Evolutionary conservation across 176 grass and related monocot genomes (phyloP).

Genomic region (Puccinellia tenuiflora): DNA sequence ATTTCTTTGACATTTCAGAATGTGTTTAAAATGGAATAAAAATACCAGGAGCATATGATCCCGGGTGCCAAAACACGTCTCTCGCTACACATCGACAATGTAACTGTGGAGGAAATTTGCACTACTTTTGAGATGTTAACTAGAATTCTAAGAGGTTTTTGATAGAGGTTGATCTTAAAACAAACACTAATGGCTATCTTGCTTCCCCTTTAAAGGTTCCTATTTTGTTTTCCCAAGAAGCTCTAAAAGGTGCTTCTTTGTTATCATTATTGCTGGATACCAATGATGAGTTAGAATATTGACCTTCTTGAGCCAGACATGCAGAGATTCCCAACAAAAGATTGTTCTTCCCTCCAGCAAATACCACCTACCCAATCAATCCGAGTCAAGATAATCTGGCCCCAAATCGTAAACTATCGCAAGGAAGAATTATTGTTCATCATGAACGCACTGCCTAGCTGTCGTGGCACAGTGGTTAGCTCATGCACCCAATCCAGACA

Average conservation of each 20-base stretch:
- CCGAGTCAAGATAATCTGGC: not conserved
- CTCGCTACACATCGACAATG: not conserved
- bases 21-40: too few species aligned
- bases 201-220: not conserved
- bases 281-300: slow-evolving; percentile 15
- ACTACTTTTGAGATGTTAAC: not conserved
- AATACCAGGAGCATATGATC: too few species aligned
- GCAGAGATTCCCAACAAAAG: not conserved
- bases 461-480: slow-evolving; percentile 15
- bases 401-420: not conserved
- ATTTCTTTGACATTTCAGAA: too few species aligned
- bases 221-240: not conserved
- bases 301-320: not conserved
- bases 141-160: not conserved
- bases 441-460: slow-evolving; percentile 19
- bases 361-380: slow-evolving; percentile 6
- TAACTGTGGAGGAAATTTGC: not conserved
- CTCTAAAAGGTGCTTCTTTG: not conserved
- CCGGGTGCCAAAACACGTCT: too few species aligned
- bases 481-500: not conserved
- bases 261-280: not conserved
- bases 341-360: not conserved
- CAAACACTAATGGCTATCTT: not conserved
- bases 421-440: slow-evolving; percentile 3
- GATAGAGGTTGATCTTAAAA: not conserved